Evolutionary conservation across 257 asterid species (phyloP).

Genomic region (Perilla frutescens): DNA sequence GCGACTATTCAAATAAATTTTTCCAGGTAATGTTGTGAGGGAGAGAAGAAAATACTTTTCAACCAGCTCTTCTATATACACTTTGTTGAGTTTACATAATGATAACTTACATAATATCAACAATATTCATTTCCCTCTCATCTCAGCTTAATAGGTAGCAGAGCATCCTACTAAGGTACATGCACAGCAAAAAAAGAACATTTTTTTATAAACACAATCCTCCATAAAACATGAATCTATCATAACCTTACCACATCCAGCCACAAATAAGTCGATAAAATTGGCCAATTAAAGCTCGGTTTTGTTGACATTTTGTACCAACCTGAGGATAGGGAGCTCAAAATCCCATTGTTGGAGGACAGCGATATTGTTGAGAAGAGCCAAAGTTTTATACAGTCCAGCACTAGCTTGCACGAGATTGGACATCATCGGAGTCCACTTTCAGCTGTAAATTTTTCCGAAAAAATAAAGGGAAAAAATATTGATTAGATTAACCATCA

Average conservation of each 20-base stretch:
- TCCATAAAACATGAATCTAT: neutral
- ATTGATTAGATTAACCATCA: slow-evolving; percentile 8
- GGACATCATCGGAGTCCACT: slow-evolving; percentile 79
- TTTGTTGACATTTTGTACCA: neutral
- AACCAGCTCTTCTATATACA: no score
- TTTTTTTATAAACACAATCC: neutral
- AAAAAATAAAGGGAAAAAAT: slow-evolving; percentile 17
- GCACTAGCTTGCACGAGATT: slow-evolving; percentile 47
- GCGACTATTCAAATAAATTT: no score
- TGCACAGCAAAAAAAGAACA: neutral
- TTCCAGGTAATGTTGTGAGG: no score
- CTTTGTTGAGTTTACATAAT: no score
- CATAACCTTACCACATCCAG: neutral
- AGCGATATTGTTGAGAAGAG: neutral
- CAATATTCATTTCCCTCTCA: neutral
- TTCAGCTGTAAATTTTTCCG: slow-evolving; percentile 58
- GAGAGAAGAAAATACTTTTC: no score
- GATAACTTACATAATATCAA: no score
- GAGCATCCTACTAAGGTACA: neutral
- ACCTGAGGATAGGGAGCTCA: slow-evolving; percentile 4
- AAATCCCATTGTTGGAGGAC: neutral
- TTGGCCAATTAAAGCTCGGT: neutral
- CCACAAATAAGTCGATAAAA: slow-evolving; percentile 10
- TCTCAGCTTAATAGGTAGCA: neutral
- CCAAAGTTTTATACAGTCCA: neutral